These are phyloP conservation scores for Cladosporium phlei DNA, from an alignment of 2,329 filamentous ascomycete genomes.

Conservation along the genomic window DNA sequence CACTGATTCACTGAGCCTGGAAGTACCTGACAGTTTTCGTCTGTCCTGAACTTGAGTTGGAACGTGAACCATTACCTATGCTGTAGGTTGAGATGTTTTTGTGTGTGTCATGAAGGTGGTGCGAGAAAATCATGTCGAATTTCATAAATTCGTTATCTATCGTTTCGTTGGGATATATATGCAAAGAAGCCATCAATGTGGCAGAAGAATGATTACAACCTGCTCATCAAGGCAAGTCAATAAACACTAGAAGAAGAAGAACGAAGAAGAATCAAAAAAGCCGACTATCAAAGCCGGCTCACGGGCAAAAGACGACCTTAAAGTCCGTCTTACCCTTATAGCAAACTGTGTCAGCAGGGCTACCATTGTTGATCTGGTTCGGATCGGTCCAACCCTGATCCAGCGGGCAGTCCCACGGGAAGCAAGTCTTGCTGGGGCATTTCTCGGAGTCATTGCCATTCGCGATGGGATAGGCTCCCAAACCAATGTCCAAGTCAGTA, in stretches of 20 bases:
- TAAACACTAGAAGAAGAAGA: background rate
- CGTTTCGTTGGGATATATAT: too few species aligned
- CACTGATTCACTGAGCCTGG: too few species aligned
- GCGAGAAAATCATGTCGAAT: too few species aligned
- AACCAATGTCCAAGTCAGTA: constrained; percentile 22
- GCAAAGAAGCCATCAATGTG: too few species aligned
- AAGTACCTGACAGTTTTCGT: too few species aligned
- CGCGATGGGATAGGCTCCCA: constrained; percentile 21
- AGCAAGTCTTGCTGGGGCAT: constrained; percentile 25
- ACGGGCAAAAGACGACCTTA: constrained; percentile 26
- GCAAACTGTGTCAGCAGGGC: constrained; percentile 30
- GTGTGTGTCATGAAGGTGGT: too few species aligned
- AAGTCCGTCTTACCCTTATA: constrained; percentile 28
- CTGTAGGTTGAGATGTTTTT: too few species aligned
- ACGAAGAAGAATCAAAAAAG: too few species aligned
- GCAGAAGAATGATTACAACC: too few species aligned
- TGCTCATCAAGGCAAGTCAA: background rate
- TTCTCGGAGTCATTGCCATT: constrained; percentile 16
- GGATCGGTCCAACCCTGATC: constrained; percentile 26
- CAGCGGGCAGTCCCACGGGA: constrained; percentile 20
- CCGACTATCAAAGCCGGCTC: background rate
- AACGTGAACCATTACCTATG: too few species aligned
- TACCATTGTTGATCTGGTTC: constrained; percentile 20
- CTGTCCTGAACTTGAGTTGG: too few species aligned
- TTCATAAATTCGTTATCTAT: too few species aligned